A percentile compares a stretch with the other conserved stretches of the same genome.
Evolutionary conservation across 192 early-diverging fungal genomes (phyloP).

Genomic region (Gigaspora rosea): DNA sequence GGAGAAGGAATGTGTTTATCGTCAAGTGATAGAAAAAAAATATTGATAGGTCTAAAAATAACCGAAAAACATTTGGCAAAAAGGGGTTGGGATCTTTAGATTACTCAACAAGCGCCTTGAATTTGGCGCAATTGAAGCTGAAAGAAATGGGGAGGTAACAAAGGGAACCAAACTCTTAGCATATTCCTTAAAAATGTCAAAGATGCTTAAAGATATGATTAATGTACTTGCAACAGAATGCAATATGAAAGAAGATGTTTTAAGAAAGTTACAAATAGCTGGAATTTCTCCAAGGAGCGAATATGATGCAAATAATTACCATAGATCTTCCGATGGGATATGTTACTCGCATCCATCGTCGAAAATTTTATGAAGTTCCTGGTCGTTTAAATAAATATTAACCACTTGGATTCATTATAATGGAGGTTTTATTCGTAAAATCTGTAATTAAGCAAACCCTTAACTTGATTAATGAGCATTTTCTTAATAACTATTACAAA

Average conservation of each 20-base stretch:
- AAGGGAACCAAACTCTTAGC: conserved; percentile 15
- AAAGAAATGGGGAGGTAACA: neutral
- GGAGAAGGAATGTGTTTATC: neutral
- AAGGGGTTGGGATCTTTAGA: conserved; percentile 17
- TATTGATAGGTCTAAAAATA: neutral
- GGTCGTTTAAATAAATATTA: neutral
- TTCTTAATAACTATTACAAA: conserved; percentile 9
- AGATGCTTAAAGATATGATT: conserved; percentile 24
- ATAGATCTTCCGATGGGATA: conserved; percentile 1
- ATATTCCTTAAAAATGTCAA: conserved; percentile 12
- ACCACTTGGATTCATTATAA: conserved; percentile 14
- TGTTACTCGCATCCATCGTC: neutral
- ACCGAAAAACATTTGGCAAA: conserved; percentile 15
- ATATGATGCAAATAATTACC: conserved; percentile 16
- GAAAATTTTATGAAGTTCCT: conserved; percentile 20
- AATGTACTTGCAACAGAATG: conserved; percentile 4
- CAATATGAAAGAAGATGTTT: conserved; percentile 23
- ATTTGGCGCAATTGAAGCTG: conserved; percentile 21
- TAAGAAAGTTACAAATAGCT: conserved; percentile 13
- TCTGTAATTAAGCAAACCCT: conserved; percentile 14
- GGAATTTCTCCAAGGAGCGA: conserved; percentile 19
- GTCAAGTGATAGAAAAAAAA: conserved; percentile 9
- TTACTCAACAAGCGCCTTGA: conserved; percentile 1
- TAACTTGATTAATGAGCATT: conserved; percentile 10
- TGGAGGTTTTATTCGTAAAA: conserved; percentile 7